These are phyloP conservation scores for Onygenales sp. DNA, from an alignment of 2,329 filamentous ascomycete genomes.

Conservation along the genomic window DNA sequence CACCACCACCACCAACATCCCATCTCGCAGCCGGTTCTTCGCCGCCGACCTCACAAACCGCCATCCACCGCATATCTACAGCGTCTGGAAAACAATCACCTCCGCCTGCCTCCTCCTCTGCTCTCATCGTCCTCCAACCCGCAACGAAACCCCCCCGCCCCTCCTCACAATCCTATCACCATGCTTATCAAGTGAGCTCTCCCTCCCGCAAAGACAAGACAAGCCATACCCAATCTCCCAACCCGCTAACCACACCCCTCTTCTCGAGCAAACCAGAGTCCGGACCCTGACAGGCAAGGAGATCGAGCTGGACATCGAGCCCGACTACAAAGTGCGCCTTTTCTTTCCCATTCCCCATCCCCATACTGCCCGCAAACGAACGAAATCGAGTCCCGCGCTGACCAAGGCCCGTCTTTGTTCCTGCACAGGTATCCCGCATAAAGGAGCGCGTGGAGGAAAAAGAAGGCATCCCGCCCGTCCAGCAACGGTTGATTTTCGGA, in stretches of 20 bases:
- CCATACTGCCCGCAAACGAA: background rate
- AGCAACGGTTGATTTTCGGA: slow-evolving; percentile 91
- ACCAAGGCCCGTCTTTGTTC: background rate
- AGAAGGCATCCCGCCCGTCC: slow-evolving; percentile 92
- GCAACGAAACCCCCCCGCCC: slow-evolving; percentile 20
- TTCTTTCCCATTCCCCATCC: background rate
- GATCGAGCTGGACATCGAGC: slow-evolving; percentile 96
- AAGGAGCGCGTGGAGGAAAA: slow-evolving; percentile 99
- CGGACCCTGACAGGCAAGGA: slow-evolving; percentile 97
- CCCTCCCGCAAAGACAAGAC: background rate
- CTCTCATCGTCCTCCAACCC: background rate
- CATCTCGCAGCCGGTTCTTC: background rate
- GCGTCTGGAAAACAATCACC: background rate
- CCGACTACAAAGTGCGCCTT: slow-evolving; percentile 68
- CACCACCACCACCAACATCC: background rate
- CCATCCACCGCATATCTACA: too few species aligned
- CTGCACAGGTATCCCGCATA: slow-evolving; percentile 74
- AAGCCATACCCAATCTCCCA: slow-evolving; percentile 1
- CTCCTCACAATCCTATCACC: background rate
- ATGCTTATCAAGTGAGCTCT: slow-evolving; percentile 45
- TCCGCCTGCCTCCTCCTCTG: background rate
- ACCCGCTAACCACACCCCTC: slow-evolving; percentile 5
- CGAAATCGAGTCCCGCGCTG: background rate
- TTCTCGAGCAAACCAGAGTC: slow-evolving; percentile 51
- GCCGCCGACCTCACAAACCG: too few species aligned